Evolutionary conservation across 306 rosid genomes (phyloP).

Genomic region (Vicia faba): DNA sequence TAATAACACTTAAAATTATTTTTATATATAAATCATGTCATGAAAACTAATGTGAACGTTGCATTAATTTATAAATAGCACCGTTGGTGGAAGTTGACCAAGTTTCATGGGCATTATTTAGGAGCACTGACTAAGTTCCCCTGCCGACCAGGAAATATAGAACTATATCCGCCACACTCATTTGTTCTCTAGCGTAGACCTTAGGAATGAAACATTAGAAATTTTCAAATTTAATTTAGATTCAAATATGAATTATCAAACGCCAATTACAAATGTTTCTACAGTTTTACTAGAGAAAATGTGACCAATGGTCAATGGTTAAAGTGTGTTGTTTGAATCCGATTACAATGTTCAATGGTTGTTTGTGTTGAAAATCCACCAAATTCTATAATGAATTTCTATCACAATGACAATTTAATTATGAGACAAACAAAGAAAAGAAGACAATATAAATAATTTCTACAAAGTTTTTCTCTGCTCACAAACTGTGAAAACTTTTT

Average conservation of each 20-base stretch:
- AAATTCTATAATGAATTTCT: too few relatives aligned
- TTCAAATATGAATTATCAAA: not conserved
- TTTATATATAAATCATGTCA: not conserved
- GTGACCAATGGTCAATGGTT: too few relatives aligned
- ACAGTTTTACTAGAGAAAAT: not conserved
- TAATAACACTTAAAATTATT: not conserved
- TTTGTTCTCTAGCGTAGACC: not conserved
- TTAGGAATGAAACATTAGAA: not conserved
- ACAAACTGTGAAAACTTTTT: too few relatives aligned
- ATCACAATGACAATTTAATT: too few relatives aligned
- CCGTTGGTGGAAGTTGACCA: constrained; percentile 38
- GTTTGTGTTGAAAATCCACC: too few relatives aligned
- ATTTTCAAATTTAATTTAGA: not conserved
- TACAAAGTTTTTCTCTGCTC: too few relatives aligned
- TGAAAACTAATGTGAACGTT: constrained; percentile 37
- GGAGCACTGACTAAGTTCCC: constrained; percentile 24
- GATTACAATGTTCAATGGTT: too few relatives aligned
- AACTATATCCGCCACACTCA: not conserved
- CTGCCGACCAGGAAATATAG: constrained; percentile 35
- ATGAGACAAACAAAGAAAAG: too few relatives aligned
- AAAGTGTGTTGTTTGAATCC: too few relatives aligned
- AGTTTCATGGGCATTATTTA: constrained; percentile 12
- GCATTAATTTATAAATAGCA: constrained; percentile 17
- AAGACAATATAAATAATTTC: too few relatives aligned
- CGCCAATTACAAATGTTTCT: not conserved